Base-by-base conservation (phyloP, 768 basidiomycete genomes). In the Amanita jacksonii region DNA sequence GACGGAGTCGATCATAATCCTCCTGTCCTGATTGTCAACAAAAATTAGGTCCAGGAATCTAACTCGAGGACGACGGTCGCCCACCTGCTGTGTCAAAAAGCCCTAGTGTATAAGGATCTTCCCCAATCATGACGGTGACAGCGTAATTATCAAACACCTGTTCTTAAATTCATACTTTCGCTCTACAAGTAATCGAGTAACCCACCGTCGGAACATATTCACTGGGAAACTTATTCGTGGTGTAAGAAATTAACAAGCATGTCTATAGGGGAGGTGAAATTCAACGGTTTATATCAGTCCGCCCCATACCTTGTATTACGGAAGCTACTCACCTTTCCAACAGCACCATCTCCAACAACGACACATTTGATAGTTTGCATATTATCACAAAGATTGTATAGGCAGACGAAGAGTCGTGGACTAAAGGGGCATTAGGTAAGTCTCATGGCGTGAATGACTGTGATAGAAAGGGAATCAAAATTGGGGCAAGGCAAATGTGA, bases 51-150 rank as follows among this genome's bases (percentile, higher is more conserved):
- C 19, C 20, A 20, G n/a, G 13, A 25, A 16, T 3, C 15, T 41
- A 15, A 18, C 16, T 28, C 23, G 7, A 13, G 15, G 13, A 31
- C 12, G 19, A 34, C 2, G 8, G 43, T 8, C 38, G 75, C 86
- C 55, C 51, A 92, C 92, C 92, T 54, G 96, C 96, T 48, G 96
- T 99, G 74, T 99, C 96, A 65, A 98, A 99, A 53, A 99, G 65
- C 45, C 96, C 96, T 59, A 99, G 69, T 52, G 96, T 98, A 65
- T 98, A 98, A 42, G 96, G 94, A 66, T 98, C 94, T 58, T 98
- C 96, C 42, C 94, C 94, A 67, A 99, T 98, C 96, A 99, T 98
- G 47, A 99, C 96, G n/a, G 94, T 98, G 50, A 98, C 96, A 49
- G 96, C 96, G 68, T 93, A 93, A 67, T 94, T 94, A 67, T 94